These are phyloP conservation scores for Hanseniaspora sp. DNA, from an alignment of 1,139 yeast genomes.

Conservation along the genomic window DNA sequence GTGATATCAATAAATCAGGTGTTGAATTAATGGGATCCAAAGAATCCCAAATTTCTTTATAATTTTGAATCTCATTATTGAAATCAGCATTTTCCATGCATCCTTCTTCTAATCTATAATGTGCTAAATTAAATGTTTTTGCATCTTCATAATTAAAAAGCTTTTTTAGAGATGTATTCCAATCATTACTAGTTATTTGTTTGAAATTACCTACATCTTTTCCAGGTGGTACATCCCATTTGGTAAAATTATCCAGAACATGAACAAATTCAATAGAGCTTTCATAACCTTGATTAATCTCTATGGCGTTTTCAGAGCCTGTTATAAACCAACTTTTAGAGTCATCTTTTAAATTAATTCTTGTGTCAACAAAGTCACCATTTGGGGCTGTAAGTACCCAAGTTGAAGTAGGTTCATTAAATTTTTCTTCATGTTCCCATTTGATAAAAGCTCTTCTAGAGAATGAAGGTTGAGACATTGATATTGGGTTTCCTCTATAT, in stretches of 20 bases:
- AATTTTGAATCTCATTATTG: constrained; percentile 33
- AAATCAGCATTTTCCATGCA: constrained; percentile 35
- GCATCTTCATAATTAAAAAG: background rate
- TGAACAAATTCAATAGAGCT: constrained; percentile 16
- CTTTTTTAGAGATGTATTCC: background rate
- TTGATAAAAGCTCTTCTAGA: constrained; percentile 17
- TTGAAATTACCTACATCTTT: constrained; percentile 40
- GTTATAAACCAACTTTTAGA: constrained; percentile 17
- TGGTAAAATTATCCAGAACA: constrained; percentile 14
- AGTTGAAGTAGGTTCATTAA: constrained; percentile 17
- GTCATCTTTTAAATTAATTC: constrained; percentile 10
- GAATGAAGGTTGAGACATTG: constrained; percentile 15
- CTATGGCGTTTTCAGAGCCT: constrained; percentile 16
- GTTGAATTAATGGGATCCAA: constrained; percentile 33
- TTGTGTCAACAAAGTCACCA: constrained; percentile 18
- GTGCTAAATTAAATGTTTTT: constrained; percentile 19
- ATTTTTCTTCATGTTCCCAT: constrained; percentile 16
- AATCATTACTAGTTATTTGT: constrained; percentile 24
- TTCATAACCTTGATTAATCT: constrained; percentile 16
- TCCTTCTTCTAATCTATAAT: constrained; percentile 39
- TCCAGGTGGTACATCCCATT: constrained; percentile 17
- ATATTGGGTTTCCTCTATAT: too few relatives aligned
- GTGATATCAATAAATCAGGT: constrained; percentile 28
- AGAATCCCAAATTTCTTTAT: constrained; percentile 45
- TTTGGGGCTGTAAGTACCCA: constrained; percentile 19